Base-by-base conservation (phyloP, 2,329 filamentous ascomycete genomes). In the Penicillium nordicum region DNA sequence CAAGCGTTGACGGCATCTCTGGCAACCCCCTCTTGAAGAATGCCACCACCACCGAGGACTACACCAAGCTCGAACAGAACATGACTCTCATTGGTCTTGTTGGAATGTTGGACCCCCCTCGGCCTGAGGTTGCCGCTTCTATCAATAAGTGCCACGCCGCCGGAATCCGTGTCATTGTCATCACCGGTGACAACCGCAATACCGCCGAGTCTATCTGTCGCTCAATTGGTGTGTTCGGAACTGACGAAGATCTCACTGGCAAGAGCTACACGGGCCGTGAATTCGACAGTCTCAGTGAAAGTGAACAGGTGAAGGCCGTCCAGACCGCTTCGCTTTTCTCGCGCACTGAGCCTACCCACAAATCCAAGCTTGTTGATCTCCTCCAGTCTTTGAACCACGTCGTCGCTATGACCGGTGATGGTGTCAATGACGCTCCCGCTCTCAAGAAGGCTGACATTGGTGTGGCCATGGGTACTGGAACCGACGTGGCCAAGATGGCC, bases 371-470 rank as follows among this genome's bases (percentile, higher is more conserved):
- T 44, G 93, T 99, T 46, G 94, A 99, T 73, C 87, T 99, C 43
- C 88, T 99, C 44, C 95, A 99, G 74, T 91, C 90, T 57, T 82
- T 90, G 49, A 90, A 90, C 59, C 91, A 99, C 73, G 94, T 99
- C 42, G 95, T 99, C 61, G 94, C 94, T 64, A 99, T 99, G 94
- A 99, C 94, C 65, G 94, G 94, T 69, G 94, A 99, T 70, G 94
- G 94, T 76, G 94, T 99, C 75, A 99, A 99, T 70, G 94, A 99
- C 75, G 94, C 94, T 5, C 94, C 94, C 45, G 94, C 94, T 16
- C 82, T 99, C 69, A 99, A 99, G 84, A 97, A 97, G 80, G 90
- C 94, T 37, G 94, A 99, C 72, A 99, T 99, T 77, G 94, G 94
- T 78, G 92, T 99, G 60, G 95, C 94, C 57, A 99, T 99, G 94